Evolutionary conservation across 768 basidiomycete species (phyloP), one percentile per base, ranked within the genome.

Genomic region (Lactifluus piperatus): DNA sequence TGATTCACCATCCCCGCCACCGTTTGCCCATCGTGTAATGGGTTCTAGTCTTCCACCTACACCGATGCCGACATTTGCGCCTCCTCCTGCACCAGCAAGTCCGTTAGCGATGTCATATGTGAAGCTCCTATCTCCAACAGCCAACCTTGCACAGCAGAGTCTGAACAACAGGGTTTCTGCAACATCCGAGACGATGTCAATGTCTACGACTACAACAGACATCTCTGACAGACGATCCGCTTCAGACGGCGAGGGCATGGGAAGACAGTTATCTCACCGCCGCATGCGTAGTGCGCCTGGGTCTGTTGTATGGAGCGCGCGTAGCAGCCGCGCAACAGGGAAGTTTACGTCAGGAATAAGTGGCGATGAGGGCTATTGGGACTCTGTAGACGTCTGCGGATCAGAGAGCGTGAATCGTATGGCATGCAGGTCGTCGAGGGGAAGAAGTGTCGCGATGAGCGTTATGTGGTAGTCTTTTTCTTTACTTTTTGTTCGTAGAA

Each of bases 261-360:
- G 54, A 45, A 63, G 54, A n/a, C 50, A 52, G 24, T 2, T 32
- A 11, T 54, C 63, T 10, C 63, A 64, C 34, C 54, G 61, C 3
- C 60, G 63, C 22, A 64, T 62, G 63, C 62, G 56, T 16, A 64
- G 63, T 18, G 63, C 61, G 18, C 63, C 63, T 7, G 61, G 55
- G 18, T 64, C 63, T 14, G 55, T 64, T 20, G 56, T 54, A 27
- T 62, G 63, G 61, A 62, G 63, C 24, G 53, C 56, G 27, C 54
- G 60, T 29, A 55, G 54, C 34, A 63, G 62, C 13, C n/a, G 44
- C 3, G 51, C 60, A 27, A 63, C 60, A 2, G 60, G 50, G 5
- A 56, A 41, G 20, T 48, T 57, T 24, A 62, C 45, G n/a, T 48
- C 60, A 9, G 51, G 53, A 22, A n/a, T 47, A 11, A 61, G 53